Base-by-base conservation (phyloP, 2,329 filamentous ascomycete species). In the Plectosphaerella cucumerina region DNA sequence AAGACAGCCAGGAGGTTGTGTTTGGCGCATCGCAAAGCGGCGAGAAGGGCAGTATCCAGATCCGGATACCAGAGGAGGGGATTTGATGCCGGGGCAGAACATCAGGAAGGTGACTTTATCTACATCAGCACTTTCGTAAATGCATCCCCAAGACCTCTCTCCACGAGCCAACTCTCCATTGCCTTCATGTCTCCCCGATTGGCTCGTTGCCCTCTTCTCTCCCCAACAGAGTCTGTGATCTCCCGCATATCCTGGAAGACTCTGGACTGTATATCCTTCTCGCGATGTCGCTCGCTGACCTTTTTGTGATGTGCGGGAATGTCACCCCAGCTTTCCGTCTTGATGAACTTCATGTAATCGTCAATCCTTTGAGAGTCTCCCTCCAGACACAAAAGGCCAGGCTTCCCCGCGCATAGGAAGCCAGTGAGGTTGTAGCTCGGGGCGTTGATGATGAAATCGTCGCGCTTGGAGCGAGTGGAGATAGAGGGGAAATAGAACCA, bases 1-100 rank as follows among this genome's bases (percentile, higher is more conserved):
- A 97, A 70, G 94, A 97, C 69, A 96, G 90, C 62, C 90, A 97
- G 73, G 85, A 96, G 69, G 82, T 89, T 20, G 71, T 65, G 5
- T 65, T 74, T 22, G 61, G 47, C 18, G n/a, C 15, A 14, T 18
- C 12, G 14, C 15, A 43, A 14, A 14, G 21, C 21, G 41, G 18
- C 15, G 41, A 18, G 12, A 43, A 43, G 41, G 41, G 41, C 15
- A 21, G n/a, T 15, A 43, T 43, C 6, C 20, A 31, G 26, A 31
- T 31, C 8, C 26, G 12, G 26, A 5, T 31, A 10, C 12, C 26
- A 31, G 9, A 31, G 26, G 12, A 8, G 8, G 12, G 26, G 8
- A 11, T 31, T 31, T 4, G 26, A 31, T 31, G 26, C 26, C 12
- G 26, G 3, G 12, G 26, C 8, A 31, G 26, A 11, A 31, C 26